These are phyloP conservation scores for Agrocybe pediades DNA, from an alignment of 768 basidiomycete species.

Conservation along the genomic window DNA sequence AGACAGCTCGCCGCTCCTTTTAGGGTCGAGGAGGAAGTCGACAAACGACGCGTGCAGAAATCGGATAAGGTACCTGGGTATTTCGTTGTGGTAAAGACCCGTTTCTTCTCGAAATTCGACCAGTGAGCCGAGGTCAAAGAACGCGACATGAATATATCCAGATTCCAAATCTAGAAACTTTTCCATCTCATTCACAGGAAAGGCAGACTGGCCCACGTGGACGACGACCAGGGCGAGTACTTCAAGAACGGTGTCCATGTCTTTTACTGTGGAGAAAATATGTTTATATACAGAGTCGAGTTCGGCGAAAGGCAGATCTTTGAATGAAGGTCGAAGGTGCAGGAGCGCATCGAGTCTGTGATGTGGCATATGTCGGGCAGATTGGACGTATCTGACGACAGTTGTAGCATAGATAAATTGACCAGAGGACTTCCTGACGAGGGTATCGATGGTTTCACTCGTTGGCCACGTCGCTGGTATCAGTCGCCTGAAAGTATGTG, in stretches of 20 bases:
- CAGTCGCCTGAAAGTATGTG: background rate
- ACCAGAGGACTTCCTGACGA: background rate
- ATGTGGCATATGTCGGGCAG: background rate
- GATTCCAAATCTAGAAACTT: background rate
- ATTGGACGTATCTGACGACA: background rate
- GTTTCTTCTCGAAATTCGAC: background rate
- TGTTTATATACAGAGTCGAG: slow-evolving; percentile 1
- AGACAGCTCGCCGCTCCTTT: background rate
- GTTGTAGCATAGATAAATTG: slow-evolving; percentile 4
- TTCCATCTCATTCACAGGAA: background rate
- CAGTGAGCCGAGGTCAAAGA: background rate
- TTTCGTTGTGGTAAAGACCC: background rate
- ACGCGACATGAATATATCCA: background rate
- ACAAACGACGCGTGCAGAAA: background rate
- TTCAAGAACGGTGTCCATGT: background rate
- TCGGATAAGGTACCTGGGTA: background rate
- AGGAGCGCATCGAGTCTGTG: background rate
- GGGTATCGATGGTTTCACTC: background rate
- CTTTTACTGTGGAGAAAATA: background rate
- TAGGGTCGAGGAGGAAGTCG: background rate
- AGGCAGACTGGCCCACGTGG: background rate
- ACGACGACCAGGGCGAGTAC: background rate
- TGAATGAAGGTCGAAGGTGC: background rate
- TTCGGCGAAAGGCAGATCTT: background rate
- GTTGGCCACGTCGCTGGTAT: background rate